These are phyloP conservation scores for Dendrobium nobile DNA, from an alignment of 106 monocot species.

Conservation along the genomic window DNA sequence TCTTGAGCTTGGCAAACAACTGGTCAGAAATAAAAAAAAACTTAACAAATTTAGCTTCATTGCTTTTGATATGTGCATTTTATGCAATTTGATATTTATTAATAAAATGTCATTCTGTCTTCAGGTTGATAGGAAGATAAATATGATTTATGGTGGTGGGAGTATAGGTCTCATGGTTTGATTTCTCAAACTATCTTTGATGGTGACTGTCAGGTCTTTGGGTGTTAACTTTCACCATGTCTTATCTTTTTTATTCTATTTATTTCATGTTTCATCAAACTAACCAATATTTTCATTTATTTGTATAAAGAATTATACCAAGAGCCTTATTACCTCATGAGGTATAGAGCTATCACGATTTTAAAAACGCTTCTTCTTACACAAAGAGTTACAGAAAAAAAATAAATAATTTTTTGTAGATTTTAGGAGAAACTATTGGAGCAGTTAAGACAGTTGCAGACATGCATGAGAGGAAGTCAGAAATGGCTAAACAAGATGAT, in stretches of 20 bases:
- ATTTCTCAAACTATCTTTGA: slow-evolving; percentile 54
- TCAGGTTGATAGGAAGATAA: slow-evolving; percentile 59
- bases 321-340: no score
- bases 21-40: slow-evolving; percentile 28
- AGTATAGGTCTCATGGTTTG: slow-evolving; percentile 76
- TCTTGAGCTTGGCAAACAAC: slow-evolving; percentile 57
- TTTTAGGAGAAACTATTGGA: slow-evolving; percentile 64
- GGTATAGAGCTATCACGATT: no score
- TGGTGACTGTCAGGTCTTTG: slow-evolving; percentile 80
- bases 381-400: no score
- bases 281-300: no score
- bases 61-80: slow-evolving; percentile 9
- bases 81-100: no score
- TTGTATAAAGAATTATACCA: no score
- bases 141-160: slow-evolving; percentile 81
- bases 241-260: background rate
- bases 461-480: slow-evolving; percentile 52
- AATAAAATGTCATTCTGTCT: background rate
- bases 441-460: slow-evolving; percentile 61
- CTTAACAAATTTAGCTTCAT: slow-evolving; percentile 16
- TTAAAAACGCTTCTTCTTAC: no score
- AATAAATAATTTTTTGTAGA: slow-evolving; percentile 17
- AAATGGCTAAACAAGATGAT: no score
- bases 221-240: slow-evolving; percentile 23
- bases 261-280: no score